Percentiles rank a stretch among this genome's conserved stretches.
These are phyloP conservation scores for Sporothrix euskadiensis DNA, from an alignment of 2,329 filamentous ascomycete species.

Conservation along the genomic window DNA sequence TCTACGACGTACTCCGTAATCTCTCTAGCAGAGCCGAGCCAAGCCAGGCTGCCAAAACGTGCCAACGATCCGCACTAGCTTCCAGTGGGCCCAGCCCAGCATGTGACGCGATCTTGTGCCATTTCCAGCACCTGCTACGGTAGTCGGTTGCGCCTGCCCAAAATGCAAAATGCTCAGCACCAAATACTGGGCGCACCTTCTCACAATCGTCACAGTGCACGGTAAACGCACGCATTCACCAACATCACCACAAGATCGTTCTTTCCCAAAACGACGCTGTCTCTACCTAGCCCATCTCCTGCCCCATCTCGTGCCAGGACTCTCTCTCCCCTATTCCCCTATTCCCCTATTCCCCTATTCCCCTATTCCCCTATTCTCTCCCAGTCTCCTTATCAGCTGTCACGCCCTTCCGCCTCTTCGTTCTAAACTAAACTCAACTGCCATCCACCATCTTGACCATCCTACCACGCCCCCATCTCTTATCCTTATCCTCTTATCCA, in stretches of 20 bases:
- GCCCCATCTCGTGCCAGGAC: not conserved
- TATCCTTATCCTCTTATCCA: conserved; percentile 3
- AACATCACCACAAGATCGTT: not conserved
- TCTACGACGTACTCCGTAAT: too few relatives aligned
- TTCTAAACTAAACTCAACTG: not conserved
- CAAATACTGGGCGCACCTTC: not conserved
- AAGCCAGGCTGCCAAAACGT: not conserved
- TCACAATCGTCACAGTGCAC: not conserved
- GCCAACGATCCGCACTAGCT: not conserved
- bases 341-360: not conserved
- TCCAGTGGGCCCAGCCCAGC: not conserved
- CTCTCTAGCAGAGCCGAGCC: not conserved
- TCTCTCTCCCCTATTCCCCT: too few relatives aligned
- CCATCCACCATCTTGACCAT: not conserved
- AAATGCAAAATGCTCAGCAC: not conserved
- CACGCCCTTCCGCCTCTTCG: not conserved
- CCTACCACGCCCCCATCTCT: not conserved
- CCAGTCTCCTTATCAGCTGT: conserved; percentile 7
- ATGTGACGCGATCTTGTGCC: conserved; percentile 18
- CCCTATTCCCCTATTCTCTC: not conserved
- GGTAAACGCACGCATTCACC: not conserved
- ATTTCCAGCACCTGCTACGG: not conserved
- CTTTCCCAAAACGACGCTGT: conserved; percentile 7
- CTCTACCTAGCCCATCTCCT: not conserved
- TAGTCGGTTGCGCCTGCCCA: not conserved